Percentiles rank a stretch among this genome's conserved stretches.
Evolutionary conservation across 2,329 filamentous ascomycete species (phyloP).

Genomic region (Colletotrichum magnum): DNA sequence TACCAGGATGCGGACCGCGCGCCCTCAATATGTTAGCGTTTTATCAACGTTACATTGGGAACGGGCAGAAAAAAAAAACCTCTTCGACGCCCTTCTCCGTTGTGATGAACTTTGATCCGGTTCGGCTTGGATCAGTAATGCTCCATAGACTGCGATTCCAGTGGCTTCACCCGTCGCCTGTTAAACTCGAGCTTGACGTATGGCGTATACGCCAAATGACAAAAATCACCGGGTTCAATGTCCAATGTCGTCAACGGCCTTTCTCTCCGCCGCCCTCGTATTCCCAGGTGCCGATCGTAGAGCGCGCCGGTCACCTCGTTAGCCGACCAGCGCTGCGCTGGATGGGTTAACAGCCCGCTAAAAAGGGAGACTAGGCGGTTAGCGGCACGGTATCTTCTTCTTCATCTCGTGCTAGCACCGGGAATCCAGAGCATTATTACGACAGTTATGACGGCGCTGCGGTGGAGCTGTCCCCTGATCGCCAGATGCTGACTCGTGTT

Average conservation of each 20-base stretch:
- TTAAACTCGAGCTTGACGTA: not conserved
- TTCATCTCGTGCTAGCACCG: constrained; percentile 15
- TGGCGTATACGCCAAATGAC: not conserved
- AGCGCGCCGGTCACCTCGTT: no score
- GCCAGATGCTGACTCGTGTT: constrained; percentile 33
- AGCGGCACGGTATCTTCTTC: constrained; percentile 21
- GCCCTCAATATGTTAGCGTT: constrained; percentile 19
- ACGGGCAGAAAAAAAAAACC: not conserved
- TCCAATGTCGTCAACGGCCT: not conserved
- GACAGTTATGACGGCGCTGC: constrained; percentile 31
- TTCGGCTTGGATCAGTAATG: no score
- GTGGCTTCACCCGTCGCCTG: no score
- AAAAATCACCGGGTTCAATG: not conserved
- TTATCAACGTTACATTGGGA: constrained; percentile 32
- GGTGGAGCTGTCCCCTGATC: constrained; percentile 34
- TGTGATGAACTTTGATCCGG: no score
- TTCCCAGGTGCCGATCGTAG: not conserved
- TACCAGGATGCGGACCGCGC: constrained; percentile 1
- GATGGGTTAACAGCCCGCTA: no score
- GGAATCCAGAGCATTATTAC: constrained; percentile 23
- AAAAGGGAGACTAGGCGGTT: constrained; percentile 18
- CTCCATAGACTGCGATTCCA: no score
- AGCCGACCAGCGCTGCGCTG: not conserved
- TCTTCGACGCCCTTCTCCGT: no score
- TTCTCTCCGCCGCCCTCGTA: not conserved